Percentiles rank a stretch among this genome's conserved stretches.
Evolutionary conservation across 2,329 filamentous ascomycete genomes (phyloP).

Genomic region (Escovopsis sp.): DNA sequence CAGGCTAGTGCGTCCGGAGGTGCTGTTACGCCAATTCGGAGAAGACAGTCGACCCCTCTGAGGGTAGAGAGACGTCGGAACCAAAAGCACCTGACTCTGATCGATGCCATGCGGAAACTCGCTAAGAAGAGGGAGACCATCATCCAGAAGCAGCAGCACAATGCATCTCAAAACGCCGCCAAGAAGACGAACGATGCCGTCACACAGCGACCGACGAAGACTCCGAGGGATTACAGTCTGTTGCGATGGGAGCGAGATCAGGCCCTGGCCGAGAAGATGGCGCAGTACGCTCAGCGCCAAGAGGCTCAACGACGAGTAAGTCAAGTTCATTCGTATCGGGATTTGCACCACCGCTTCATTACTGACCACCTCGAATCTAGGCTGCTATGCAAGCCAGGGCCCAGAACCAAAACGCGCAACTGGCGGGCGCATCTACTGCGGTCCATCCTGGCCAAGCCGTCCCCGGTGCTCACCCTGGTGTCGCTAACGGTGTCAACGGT

Average conservation of each 20-base stretch:
- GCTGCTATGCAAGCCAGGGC: conserved; percentile 32
- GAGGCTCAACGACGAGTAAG: conserved; percentile 42
- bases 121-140: conserved; percentile 85
- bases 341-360: background rate
- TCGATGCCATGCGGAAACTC: conserved; percentile 90
- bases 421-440: conserved; percentile 26
- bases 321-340: conserved; percentile 5
- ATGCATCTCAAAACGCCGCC: conserved; percentile 59
- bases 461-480: conserved; percentile 11
- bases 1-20: conserved; percentile 31
- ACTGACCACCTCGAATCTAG: conserved; percentile 15
- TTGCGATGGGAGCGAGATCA: conserved; percentile 80
- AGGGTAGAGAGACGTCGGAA: conserved; percentile 77
- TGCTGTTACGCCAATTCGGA: conserved; percentile 29
- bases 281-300: conserved; percentile 42
- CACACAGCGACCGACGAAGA: conserved; percentile 45
- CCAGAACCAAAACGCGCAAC: conserved; percentile 30
- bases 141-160: conserved; percentile 79
- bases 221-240: conserved; percentile 80
- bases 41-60: conserved; percentile 63
- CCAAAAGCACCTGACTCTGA: conserved; percentile 72
- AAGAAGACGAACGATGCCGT: conserved; percentile 62
- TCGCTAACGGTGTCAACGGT: conserved; percentile 13
- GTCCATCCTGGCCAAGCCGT: conserved; percentile 17
- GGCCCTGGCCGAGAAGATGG: conserved; percentile 44